These are phyloP conservation scores for Paramecium tetraurelia DNA, from an alignment of 73 alveolate species.

Conservation along the genomic window DNA sequence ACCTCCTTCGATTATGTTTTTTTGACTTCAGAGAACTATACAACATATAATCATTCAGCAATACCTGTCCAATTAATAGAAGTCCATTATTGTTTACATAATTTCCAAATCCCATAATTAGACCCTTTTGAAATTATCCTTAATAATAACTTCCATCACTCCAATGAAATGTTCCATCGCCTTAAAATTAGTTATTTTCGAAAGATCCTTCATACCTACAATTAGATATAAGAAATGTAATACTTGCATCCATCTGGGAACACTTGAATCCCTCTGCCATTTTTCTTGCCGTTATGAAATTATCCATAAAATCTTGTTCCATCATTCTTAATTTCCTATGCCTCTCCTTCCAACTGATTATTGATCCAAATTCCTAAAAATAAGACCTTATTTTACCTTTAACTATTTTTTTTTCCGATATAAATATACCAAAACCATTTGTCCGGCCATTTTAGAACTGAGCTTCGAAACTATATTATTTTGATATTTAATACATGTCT, in stretches of 20 bases:
- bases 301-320: constrained; percentile 26
- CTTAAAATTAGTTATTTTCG: background rate
- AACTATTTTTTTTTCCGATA: constrained; percentile 17
- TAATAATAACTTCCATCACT: background rate
- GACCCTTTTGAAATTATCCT: background rate
- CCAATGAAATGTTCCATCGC: constrained; percentile 27
- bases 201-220: constrained; percentile 35
- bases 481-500: background rate
- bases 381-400: background rate
- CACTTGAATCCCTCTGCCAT: background rate
- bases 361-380: constrained; percentile 27
- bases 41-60: background rate
- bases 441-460: background rate
- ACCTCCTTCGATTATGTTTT: background rate
- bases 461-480: background rate
- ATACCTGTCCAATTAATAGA: background rate
- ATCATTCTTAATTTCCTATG: background rate
- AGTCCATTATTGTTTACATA: background rate
- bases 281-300: background rate
- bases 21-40: background rate
- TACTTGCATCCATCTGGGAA: constrained; percentile 23
- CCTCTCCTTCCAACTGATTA: background rate
- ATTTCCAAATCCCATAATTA: background rate
- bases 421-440: constrained; percentile 32
- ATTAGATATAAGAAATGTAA: background rate